Evolutionary conservation across 2,329 filamentous ascomycete species (phyloP).

Genomic region (Alternaria alternata): DNA sequence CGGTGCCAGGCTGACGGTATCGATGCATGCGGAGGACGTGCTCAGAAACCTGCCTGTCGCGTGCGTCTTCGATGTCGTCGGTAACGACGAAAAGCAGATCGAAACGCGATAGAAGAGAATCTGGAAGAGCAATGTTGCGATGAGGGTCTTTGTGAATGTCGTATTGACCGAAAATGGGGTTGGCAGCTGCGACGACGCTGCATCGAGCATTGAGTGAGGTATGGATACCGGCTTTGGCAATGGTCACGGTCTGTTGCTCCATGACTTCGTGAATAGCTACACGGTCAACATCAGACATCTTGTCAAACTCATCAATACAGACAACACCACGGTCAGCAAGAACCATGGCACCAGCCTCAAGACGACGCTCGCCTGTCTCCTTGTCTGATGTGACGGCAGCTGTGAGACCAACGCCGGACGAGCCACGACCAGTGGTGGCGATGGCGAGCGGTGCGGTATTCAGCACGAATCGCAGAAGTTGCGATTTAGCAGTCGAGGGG

Average conservation of each 20-base stretch:
- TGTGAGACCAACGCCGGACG: constrained; percentile 96
- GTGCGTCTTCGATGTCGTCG: constrained; percentile 94
- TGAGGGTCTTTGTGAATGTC: constrained; percentile 98
- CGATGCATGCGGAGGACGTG: constrained; percentile 97
- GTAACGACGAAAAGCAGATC: constrained; percentile 97
- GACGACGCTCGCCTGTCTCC: constrained; percentile 91
- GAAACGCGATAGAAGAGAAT: constrained; percentile 96
- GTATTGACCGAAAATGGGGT: constrained; percentile 98
- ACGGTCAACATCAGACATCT: constrained; percentile 98
- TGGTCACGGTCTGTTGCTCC: constrained; percentile 99
- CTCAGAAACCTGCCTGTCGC: constrained; percentile 91
- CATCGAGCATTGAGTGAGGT: constrained; percentile 96
- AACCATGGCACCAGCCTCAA: constrained; percentile 99
- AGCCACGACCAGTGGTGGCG: constrained; percentile 94
- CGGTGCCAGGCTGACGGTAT: constrained; percentile 89
- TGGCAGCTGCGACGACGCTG: constrained; percentile 94
- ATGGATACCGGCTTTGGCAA: constrained; percentile 97
- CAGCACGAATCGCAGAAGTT: constrained; percentile 92
- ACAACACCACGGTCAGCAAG: constrained; percentile 96
- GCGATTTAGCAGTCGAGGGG: constrained; percentile 98
- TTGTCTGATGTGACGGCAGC: constrained; percentile 97
- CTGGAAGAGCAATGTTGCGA: constrained; percentile 96
- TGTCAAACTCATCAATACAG: constrained; percentile 99
- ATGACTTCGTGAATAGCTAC: constrained; percentile 99
- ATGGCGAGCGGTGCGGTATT: constrained; percentile 97